A percentile compares a stretch with the other conserved stretches of the same genome.
Conservation (phyloP, 2,329 filamentous ascomycete genomes). For the Fusarium sp. region DNA sequence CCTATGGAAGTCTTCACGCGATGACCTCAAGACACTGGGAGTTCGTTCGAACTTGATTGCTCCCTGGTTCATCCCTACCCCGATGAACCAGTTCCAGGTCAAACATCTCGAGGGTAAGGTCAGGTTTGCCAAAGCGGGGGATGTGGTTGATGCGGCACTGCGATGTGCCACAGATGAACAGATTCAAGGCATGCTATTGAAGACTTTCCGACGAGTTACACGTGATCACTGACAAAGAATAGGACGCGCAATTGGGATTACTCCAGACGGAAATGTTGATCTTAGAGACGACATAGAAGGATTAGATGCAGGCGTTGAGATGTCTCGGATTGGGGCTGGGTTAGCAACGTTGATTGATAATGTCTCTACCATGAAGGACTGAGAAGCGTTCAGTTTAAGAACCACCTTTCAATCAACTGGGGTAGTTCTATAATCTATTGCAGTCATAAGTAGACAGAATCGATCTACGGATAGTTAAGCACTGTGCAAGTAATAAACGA, state of each 20-base stretch:
- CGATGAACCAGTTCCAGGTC: neutral
- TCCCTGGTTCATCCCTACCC: neutral
- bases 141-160: neutral
- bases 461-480: no score
- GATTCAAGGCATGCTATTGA: neutral
- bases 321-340: neutral
- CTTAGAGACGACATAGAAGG: neutral
- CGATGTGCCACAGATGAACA: neutral
- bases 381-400: neutral
- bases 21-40: neutral
- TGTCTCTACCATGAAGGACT: neutral
- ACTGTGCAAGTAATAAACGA: no score
- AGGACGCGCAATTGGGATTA: neutral
- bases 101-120: neutral
- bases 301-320: neutral
- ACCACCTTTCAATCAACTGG: no score
- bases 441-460: no score
- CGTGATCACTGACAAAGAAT: neutral
- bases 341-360: neutral
- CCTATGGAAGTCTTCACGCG: neutral
- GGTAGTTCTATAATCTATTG: no score
- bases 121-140: neutral
- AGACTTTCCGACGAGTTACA: neutral
- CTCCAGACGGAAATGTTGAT: neutral
- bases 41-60: neutral